A percentile compares a stretch with the other conserved stretches of the same genome.
phyloP scores from a whole-genome alignment of 805 yeast species.

The Yarrowia divulgata region DNA sequence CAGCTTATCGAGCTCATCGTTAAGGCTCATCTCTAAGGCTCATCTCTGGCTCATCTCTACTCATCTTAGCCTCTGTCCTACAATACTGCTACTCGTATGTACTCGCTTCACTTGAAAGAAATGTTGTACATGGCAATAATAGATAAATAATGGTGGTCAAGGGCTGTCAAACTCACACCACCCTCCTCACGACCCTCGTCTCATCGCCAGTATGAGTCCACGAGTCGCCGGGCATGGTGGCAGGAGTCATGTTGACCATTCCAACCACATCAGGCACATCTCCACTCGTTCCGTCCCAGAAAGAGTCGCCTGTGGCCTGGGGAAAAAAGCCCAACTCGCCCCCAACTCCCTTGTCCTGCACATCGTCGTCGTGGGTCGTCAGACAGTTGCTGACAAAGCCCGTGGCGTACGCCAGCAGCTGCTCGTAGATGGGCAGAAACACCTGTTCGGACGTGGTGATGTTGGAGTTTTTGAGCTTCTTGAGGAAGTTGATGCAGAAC shows the following conservation, averaged over 20 bases:
- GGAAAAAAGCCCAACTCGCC: constrained; percentile 11
- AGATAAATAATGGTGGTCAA: constrained; percentile 8
- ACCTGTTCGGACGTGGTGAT: constrained; percentile 8
- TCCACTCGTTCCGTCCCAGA: neutral
- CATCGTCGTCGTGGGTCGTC: constrained; percentile 14
- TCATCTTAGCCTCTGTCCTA: too few relatives aligned
- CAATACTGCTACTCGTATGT: too few relatives aligned
- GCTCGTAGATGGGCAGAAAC: constrained; percentile 22
- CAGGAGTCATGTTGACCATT: neutral
- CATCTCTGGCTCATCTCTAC: too few relatives aligned
- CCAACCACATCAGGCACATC: neutral
- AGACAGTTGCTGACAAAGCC: constrained; percentile 21
- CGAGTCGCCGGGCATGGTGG: neutral
- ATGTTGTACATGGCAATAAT: neutral
- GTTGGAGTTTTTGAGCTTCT: constrained; percentile 7
- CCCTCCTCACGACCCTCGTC: neutral
- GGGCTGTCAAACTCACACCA: too few relatives aligned
- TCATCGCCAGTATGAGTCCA: neutral
- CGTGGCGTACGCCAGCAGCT: constrained; percentile 23
- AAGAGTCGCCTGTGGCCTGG: constrained; percentile 5
- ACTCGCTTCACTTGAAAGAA: too few relatives aligned
- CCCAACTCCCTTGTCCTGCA: constrained; percentile 10
- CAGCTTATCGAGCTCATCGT: too few relatives aligned
- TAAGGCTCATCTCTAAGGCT: too few relatives aligned
- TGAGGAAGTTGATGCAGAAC: constrained; percentile 10